Base-by-base conservation (phyloP, 345 rosid species). In the Odontarrhena argentea region DNA sequence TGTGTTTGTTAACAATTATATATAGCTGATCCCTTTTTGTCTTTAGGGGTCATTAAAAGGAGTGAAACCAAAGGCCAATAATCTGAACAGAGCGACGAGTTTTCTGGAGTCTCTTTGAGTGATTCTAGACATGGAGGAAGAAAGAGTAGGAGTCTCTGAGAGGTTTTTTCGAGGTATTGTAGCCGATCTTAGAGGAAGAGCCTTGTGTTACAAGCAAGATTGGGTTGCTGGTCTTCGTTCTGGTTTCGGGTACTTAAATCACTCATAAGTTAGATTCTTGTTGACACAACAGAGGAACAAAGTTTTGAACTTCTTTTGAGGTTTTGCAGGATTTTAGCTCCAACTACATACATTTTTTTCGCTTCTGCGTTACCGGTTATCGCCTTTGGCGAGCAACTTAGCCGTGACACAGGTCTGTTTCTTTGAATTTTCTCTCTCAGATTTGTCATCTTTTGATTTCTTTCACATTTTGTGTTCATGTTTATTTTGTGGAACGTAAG, bases 351-450 rank as follows among this genome's bases (percentile, higher is more conserved):
- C 60, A 91, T 85, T 6, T 87, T 84, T 75, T 91, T 88, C 36
- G 96, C 97, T 8, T 91, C 96, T 55, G 89, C 93, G 3, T 82
- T 91, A 66, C 97, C 93, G 6, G 97, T 91, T 35, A 80, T 91
- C 3, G 92, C 96, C 11, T 91, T 91, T 10, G 97, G 97, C 1
- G 96, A 91, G 73, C 97, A 88, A 62, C 80, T 91, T 4, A 83
- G 86, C 60, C 78, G 91, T 56, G 85, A 86, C n/a, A 91, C 97
- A 65, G 92, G 95, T 84, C 25, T 41, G 12, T 18, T 7, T 42
- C 34, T 25, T 42, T 52, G 26, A 8, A 7, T 4, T 54, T 35
- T 24, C 22, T 25, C 32, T 37, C 38, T 22, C 14, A 50, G 44
- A 12, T 1, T 13, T 65, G 13, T 47, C 36, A 55, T 26, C 11